Evolutionary conservation across 257 asterid species (phyloP).

Genomic region (Craterostigma plantagineum): DNA sequence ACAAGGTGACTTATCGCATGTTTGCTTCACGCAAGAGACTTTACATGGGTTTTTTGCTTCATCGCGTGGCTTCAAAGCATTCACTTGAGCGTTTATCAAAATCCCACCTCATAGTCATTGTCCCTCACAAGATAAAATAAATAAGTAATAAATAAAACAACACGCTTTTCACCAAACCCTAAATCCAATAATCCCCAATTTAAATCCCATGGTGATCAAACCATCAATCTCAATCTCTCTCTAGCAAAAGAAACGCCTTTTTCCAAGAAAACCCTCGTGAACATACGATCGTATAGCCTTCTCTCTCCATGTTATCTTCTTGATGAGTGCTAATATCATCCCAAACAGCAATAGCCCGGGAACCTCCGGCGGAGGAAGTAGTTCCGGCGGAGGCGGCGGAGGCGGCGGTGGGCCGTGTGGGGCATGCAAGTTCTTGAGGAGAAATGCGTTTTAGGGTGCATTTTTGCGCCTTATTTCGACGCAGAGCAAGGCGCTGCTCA

Average conservation of each 20-base stretch:
- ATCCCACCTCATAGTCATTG: conserved; percentile 6
- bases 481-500: conserved; percentile 96
- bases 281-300: background rate
- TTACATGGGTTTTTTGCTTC: conserved; percentile 61
- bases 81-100: conserved; percentile 27
- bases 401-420: conserved; percentile 87
- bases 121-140: background rate
- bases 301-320: background rate
- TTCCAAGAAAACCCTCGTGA: conserved; percentile 14
- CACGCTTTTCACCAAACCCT: conserved; percentile 55
- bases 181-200: conserved; percentile 8
- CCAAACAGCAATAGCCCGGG: conserved; percentile 15
- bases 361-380: conserved; percentile 16
- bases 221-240: too few relatives aligned
- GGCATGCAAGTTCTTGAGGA: conserved; percentile 92
- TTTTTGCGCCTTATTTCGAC: conserved; percentile 87
- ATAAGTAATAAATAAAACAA: too few relatives aligned
- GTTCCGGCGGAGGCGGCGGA: conserved; percentile 2
- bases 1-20: conserved; percentile 84
- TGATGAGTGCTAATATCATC: conserved; percentile 23
- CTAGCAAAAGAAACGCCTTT: background rate
- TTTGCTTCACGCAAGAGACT: conserved; percentile 99
- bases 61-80: conserved; percentile 97
- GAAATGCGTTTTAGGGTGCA: conserved; percentile 79
- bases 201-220: too few relatives aligned